Evolutionary conservation across 2,329 filamentous ascomycete species (phyloP).

Genomic region (Xenoacremonium recifei): DNA sequence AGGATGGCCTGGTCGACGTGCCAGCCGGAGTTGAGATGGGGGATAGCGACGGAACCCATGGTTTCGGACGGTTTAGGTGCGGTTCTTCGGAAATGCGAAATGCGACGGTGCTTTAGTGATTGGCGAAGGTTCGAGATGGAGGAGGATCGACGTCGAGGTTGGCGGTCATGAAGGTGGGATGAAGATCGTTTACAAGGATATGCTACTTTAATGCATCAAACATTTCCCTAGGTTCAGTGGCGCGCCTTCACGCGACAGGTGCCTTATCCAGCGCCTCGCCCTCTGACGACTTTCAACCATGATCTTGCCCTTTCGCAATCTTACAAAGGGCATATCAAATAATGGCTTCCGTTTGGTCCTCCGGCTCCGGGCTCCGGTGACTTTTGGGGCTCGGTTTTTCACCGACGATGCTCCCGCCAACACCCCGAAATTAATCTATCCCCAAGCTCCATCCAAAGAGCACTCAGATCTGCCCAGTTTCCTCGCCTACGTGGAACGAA

Average conservation of each 20-base stretch:
- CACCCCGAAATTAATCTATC: constrained; percentile 34
- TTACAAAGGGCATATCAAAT: constrained; percentile 6
- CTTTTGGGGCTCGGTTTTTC: constrained; percentile 6
- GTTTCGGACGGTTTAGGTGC: neutral
- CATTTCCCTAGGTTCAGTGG: no score
- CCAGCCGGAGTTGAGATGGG: constrained; percentile 90
- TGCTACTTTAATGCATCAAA: constrained; percentile 1
- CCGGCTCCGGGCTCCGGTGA: neutral
- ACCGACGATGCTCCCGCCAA: constrained; percentile 6
- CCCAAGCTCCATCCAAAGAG: constrained; percentile 43
- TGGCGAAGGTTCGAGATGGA: neutral
- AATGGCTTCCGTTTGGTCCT: neutral
- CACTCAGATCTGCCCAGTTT: constrained; percentile 67
- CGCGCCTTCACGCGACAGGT: no score
- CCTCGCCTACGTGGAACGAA: constrained; percentile 59
- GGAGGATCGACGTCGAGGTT: no score
- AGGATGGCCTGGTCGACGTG: constrained; percentile 96
- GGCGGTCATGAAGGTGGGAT: neutral
- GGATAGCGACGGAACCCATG: constrained; percentile 85
- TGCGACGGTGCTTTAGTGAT: no score
- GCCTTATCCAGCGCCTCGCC: no score
- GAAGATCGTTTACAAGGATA: neutral
- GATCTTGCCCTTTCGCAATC: no score
- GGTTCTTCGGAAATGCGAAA: no score
- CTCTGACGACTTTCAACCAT: no score